These are phyloP conservation scores for Aspergillus brunneoviolaceus DNA, from an alignment of 2,329 filamentous ascomycete genomes.

Conservation along the genomic window DNA sequence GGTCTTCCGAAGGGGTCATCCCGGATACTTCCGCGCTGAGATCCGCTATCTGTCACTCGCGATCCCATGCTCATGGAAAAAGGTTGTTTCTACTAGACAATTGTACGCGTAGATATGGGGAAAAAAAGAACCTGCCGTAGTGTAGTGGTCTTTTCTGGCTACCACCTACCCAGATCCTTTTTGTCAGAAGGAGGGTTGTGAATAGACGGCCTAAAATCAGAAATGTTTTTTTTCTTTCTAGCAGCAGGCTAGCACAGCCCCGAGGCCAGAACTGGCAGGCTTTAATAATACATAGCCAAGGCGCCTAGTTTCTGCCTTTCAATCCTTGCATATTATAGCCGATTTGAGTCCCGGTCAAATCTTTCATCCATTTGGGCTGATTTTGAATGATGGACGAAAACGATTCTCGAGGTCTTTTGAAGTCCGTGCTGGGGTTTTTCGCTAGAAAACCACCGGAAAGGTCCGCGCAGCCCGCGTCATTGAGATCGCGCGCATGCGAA, in stretches of 20 bases:
- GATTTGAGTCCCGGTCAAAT: background rate
- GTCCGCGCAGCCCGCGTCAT: slow-evolving; percentile 17
- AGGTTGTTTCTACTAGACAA: background rate
- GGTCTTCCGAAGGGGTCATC: background rate
- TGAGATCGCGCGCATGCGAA: slow-evolving; percentile 23
- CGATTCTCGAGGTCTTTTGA: slow-evolving; percentile 13
- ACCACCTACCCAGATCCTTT: background rate
- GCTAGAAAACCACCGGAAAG: slow-evolving; percentile 24
- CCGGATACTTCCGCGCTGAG: slow-evolving; percentile 1
- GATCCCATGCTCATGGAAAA: background rate
- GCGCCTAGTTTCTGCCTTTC: background rate
- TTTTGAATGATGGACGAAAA: slow-evolving; percentile 7
- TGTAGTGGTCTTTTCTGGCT: background rate
- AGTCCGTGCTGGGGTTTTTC: slow-evolving; percentile 23
- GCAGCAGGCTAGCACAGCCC: background rate
- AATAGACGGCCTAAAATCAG: background rate
- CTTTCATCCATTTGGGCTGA: background rate
- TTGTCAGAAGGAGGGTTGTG: background rate
- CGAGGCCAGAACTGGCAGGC: background rate
- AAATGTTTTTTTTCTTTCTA: background rate
- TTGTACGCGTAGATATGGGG: background rate
- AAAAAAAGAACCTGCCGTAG: background rate
- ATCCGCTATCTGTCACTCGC: background rate
- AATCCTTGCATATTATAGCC: slow-evolving; percentile 1
- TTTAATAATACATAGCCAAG: slow-evolving; percentile 5